Evolutionary conservation across 106 monocot genomes (phyloP).

Genomic region (Cymbidium sinense): DNA sequence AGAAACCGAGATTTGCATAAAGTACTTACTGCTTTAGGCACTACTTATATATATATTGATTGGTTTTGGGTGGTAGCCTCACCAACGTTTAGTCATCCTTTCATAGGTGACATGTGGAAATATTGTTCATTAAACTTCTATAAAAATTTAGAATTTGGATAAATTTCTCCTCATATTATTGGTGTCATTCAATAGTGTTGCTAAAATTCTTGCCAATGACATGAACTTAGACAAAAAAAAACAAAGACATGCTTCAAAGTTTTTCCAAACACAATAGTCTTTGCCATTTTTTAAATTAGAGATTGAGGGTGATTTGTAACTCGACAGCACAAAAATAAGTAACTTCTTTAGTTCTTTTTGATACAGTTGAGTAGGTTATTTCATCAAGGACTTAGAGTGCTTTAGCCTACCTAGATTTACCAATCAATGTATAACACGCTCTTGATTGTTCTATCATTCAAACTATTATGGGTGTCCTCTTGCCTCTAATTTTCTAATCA

Average conservation of each 20-base stretch:
- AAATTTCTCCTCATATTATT: not conserved
- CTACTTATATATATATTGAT: not conserved
- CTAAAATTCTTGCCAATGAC: not conserved
- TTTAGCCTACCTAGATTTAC: not conserved
- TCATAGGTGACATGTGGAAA: not conserved
- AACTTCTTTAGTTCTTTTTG: no score
- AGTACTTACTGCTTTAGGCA: not conserved
- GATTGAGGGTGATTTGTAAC: no score
- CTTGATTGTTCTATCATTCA: not conserved
- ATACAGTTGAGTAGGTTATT: no score
- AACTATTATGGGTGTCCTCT: not conserved
- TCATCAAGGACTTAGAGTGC: no score
- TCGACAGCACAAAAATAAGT: no score
- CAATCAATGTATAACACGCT: not conserved
- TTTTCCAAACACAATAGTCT: no score
- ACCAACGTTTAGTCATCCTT: not conserved
- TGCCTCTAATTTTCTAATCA: not conserved
- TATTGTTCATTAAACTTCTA: not conserved
- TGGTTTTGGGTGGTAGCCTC: not conserved
- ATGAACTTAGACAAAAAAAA: not conserved
- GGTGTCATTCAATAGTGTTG: not conserved
- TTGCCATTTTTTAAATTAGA: no score
- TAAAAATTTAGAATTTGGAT: not conserved
- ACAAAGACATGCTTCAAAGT: no score
- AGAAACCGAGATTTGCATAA: not conserved